Percentiles rank a stretch among this genome's conserved stretches.
Conservation (phyloP, 2,329 filamentous ascomycete genomes). For the Orbilia blumenaviensis region DNA sequence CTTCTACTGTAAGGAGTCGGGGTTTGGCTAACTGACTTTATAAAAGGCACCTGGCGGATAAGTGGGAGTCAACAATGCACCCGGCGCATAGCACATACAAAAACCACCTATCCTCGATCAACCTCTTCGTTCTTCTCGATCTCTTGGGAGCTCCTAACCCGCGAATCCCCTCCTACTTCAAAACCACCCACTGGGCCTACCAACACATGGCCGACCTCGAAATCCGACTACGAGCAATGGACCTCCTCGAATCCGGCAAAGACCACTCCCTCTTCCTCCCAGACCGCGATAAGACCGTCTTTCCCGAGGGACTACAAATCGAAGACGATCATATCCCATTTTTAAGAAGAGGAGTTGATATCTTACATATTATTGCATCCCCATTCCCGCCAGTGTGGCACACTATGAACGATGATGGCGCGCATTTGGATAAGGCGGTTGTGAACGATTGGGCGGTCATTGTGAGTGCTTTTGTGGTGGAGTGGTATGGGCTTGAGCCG, state of each 20-base stretch:
- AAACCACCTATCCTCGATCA: conserved; percentile 79
- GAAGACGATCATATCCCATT: conserved; percentile 94
- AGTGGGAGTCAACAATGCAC: conserved; percentile 78
- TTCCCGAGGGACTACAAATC: conserved; percentile 67
- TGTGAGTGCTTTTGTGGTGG: conserved; percentile 81
- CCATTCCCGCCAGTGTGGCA: conserved; percentile 91
- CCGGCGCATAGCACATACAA: conserved; percentile 77
- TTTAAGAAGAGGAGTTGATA: conserved; percentile 81
- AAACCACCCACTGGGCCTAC: conserved; percentile 94
- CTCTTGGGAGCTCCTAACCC: conserved; percentile 78
- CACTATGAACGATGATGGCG: conserved; percentile 80
- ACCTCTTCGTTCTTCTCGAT: conserved; percentile 89
- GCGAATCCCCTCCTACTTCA: conserved; percentile 82
- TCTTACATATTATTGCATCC: conserved; percentile 86
- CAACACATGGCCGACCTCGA: conserved; percentile 78
- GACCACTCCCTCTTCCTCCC: conserved; percentile 73
- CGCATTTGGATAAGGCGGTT: conserved; percentile 80
- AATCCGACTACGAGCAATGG: conserved; percentile 73
- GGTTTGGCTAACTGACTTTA: conserved; percentile 8
- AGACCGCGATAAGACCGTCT: conserved; percentile 65
- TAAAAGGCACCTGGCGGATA: conserved; percentile 74
- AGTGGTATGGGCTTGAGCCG: conserved; percentile 87
- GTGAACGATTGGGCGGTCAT: conserved; percentile 89
- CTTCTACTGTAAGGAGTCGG: background rate
- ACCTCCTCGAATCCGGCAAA: conserved; percentile 66